Conservation (phyloP, 2,329 filamentous ascomycete genomes). For the Colletotrichum theobromicola region DNA sequence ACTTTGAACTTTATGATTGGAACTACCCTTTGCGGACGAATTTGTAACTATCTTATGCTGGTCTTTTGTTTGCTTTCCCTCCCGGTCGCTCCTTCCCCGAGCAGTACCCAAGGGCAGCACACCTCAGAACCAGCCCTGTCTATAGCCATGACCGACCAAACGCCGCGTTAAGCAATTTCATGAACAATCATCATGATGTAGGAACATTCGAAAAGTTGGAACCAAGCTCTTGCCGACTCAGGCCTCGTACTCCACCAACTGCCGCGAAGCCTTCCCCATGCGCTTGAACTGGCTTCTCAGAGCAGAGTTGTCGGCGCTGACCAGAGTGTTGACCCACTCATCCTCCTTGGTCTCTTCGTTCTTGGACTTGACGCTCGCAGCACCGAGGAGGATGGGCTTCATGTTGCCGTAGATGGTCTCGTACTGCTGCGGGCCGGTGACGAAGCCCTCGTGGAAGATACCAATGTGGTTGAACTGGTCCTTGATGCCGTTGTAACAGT, state of each 20-base stretch:
- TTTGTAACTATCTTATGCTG: background rate
- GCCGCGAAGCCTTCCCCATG: slow-evolving; percentile 23
- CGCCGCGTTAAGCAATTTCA: background rate
- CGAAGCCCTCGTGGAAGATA: slow-evolving; percentile 61
- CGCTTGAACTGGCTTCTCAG: slow-evolving; percentile 40
- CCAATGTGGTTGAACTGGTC: slow-evolving; percentile 44
- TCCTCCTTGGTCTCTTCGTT: slow-evolving; percentile 26
- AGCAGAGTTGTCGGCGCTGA: slow-evolving; percentile 32
- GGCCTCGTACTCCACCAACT: background rate
- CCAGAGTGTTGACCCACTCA: slow-evolving; percentile 38
- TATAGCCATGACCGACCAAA: background rate
- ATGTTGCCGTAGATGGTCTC: slow-evolving; percentile 58
- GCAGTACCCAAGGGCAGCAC: background rate
- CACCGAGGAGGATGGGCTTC: slow-evolving; percentile 40
- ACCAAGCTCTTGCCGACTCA: background rate
- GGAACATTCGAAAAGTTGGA: background rate
- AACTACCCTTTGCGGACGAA: background rate
- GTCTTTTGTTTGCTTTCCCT: background rate
- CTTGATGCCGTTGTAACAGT: slow-evolving; percentile 47
- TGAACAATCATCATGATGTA: background rate
- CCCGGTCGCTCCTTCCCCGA: background rate
- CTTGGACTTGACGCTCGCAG: slow-evolving; percentile 25
- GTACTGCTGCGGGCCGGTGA: slow-evolving; percentile 47
- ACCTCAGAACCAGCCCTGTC: background rate
- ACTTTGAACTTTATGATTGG: background rate